These are phyloP conservation scores for Carallia brachiata DNA, from an alignment of 345 rosid species.

Conservation along the genomic window DNA sequence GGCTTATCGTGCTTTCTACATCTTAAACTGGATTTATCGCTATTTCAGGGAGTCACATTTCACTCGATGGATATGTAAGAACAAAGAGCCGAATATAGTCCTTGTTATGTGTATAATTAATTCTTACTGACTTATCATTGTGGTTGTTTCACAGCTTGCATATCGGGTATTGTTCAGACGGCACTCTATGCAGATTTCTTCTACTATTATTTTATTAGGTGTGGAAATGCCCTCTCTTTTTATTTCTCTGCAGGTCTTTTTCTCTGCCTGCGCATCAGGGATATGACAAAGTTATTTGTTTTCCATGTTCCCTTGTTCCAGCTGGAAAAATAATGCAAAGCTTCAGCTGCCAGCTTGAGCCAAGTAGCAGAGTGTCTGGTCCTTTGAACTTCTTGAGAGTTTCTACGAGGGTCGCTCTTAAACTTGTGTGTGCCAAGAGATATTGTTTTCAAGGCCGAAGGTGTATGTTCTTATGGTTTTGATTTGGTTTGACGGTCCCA, in stretches of 20 bases:
- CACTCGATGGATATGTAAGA: conserved; percentile 74
- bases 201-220: conserved; percentile 90
- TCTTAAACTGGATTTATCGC: conserved; percentile 86
- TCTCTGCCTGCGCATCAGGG: not conserved
- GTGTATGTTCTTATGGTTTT: not conserved
- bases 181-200: conserved; percentile 92
- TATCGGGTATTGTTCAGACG: conserved; percentile 82
- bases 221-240: conserved; percentile 4
- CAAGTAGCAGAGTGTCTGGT: not conserved
- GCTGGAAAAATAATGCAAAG: conserved; percentile 92
- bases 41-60: conserved; percentile 62
- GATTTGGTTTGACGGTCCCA: not conserved
- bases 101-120: not conserved
- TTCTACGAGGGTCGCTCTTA: not conserved
- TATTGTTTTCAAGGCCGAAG: not conserved
- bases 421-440: not conserved
- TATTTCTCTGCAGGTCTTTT: not conserved
- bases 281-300: not conserved
- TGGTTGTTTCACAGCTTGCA: conserved; percentile 54
- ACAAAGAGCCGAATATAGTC: not conserved
- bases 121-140: conserved; percentile 10
- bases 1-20: conserved; percentile 85
- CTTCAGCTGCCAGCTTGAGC: conserved; percentile 89
- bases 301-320: conserved; percentile 23
- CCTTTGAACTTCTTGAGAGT: not conserved